phyloP scores from a whole-genome alignment of 257 asterid species.

The Phtheirospermum japonicum region DNA sequence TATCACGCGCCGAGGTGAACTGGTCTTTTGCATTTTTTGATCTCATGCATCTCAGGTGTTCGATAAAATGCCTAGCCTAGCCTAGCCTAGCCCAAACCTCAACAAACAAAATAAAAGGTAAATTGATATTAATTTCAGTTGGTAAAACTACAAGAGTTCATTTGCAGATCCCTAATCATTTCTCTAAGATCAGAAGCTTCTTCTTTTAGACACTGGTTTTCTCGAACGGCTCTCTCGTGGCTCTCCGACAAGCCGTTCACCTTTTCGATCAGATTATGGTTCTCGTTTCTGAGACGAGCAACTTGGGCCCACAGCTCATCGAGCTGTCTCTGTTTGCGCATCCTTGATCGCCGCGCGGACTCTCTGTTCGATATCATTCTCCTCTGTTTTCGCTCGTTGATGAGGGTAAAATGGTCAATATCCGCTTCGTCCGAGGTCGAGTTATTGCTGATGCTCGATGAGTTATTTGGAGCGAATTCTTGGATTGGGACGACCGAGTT shows the following conservation, averaged over 20 bases:
- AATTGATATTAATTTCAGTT: not conserved
- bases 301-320: conserved; percentile 53
- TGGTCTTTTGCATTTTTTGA: no score
- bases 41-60: no score
- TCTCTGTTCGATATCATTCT: conserved; percentile 63
- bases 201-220: conserved; percentile 43
- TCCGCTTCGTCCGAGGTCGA: conserved; percentile 58
- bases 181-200: conserved; percentile 36
- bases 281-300: conserved; percentile 34
- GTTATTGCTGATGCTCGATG: conserved; percentile 35
- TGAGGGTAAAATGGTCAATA: conserved; percentile 30
- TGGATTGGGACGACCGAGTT: not conserved
- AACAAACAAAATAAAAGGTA: no score
- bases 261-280: conserved; percentile 33
- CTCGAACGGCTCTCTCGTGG: conserved; percentile 33
- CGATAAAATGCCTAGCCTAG: no score
- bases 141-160: conserved; percentile 2
- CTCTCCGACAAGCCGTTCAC: conserved; percentile 36
- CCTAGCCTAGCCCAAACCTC: no score
- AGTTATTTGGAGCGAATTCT: conserved; percentile 17
- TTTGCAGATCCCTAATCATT: conserved; percentile 31
- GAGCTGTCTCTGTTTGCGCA: conserved; percentile 61
- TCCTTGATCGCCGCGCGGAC: conserved; percentile 63
- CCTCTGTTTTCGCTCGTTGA: conserved; percentile 45
- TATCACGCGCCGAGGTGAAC: no score